Base-by-base conservation (phyloP, 768 basidiomycete genomes). In the Pholiota microspora region DNA sequence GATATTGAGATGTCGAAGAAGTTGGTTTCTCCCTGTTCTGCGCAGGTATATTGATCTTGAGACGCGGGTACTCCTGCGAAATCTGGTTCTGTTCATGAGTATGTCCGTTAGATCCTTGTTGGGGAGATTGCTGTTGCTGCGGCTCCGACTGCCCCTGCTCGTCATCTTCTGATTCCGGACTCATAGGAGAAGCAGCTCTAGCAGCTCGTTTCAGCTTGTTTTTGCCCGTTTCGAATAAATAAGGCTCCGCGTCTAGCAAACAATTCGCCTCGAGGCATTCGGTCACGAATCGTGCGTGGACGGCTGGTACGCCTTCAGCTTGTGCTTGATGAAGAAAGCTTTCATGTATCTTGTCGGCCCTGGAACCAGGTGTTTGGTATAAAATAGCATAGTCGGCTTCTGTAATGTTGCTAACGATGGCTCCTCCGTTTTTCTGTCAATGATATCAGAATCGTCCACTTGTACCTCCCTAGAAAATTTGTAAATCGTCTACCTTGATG, bases 371-470 rank as follows among this genome's bases (percentile, higher is more conserved):
- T 2, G 28, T 16, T 13, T 27, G 65, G 47, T 77, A 78, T 34
- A 90, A 70, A 31, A 92, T 75, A 10, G 78, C 74, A 64, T 80
- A 88, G 62, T 88, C 81, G 5, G 88, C 87, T 10, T 74, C 71
- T 7, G 71, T 66, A n/a, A 82, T 76, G 31, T 77, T 74, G 21
- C 74, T 73, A 9, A 75, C 76, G 47, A 89, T 83, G 56, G 65
- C 76, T 7, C 89, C 89, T 8, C 84, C 86, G 55, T 86, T 75
- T 78, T 77, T 85, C 89, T 92, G 64, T n/a, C 12, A 35, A 16
- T 10, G 21, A 48, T 27, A 21, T 51, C 27, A 51, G 28, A 44
- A 34, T 32, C 32, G n/a, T 2, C 45, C 16, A 8, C 15, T 7
- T 6, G 23, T 27, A 29, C 18, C 46, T 32, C 12, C 12, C 29